These are phyloP conservation scores for Graphilbum sp. DNA, from an alignment of 2,329 filamentous ascomycete genomes.

Conservation along the genomic window DNA sequence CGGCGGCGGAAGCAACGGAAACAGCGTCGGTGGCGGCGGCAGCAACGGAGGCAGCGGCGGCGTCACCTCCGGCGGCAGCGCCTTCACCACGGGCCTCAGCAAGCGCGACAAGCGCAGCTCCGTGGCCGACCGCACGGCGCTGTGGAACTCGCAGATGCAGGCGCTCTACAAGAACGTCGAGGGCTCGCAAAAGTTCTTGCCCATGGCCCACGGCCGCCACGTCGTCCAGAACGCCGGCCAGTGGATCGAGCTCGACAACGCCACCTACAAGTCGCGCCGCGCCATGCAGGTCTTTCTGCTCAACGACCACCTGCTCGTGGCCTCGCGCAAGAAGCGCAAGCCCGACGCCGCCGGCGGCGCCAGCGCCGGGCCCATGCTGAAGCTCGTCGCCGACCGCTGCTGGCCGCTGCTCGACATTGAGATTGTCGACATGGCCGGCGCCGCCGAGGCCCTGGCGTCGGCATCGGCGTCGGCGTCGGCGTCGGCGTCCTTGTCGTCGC, in stretches of 20 bases:
- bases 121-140: slow-evolving; percentile 51
- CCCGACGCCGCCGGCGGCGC: slow-evolving; percentile 44
- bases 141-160: slow-evolving; percentile 58
- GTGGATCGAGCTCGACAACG: slow-evolving; percentile 94
- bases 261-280: slow-evolving; percentile 84
- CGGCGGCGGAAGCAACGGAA: slow-evolving; percentile 1
- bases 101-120: slow-evolving; percentile 78
- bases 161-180: slow-evolving; percentile 95
- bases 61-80: slow-evolving; percentile 19
- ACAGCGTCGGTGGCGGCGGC: neutral
- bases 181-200: slow-evolving; percentile 91
- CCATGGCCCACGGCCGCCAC: slow-evolving; percentile 78
- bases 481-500: too few relatives aligned
- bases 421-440: slow-evolving; percentile 70
- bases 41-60: neutral
- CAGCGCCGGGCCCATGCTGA: slow-evolving; percentile 41
- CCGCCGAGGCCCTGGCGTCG: slow-evolving; percentile 24
- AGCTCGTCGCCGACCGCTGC: slow-evolving; percentile 84
- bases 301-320: slow-evolving; percentile 86
- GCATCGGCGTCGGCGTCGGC: slow-evolving; percentile 21
- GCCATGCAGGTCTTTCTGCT: slow-evolving; percentile 84
- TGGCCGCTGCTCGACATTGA: slow-evolving; percentile 90
- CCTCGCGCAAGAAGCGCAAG: slow-evolving; percentile 84
- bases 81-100: slow-evolving; percentile 36
- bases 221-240: slow-evolving; percentile 82